A percentile compares a stretch with the other conserved stretches of the same genome.
Conservation (phyloP, 108 stramenopile genomes). For the Cyclostephanos tholiformis region DNA sequence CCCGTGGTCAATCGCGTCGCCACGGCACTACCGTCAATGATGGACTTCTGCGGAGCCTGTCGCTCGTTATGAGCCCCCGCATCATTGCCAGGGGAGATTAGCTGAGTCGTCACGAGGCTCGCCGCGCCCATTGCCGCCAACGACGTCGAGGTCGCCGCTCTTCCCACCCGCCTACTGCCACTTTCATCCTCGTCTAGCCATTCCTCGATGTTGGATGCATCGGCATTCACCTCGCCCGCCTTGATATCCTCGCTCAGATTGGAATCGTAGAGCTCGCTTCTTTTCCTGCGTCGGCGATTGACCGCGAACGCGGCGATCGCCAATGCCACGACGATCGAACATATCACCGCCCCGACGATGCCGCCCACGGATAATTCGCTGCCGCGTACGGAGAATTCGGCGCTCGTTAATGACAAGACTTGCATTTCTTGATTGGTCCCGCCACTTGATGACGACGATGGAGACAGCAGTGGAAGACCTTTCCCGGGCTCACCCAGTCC, state of each 20-base stretch:
- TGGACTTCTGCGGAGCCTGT: not conserved
- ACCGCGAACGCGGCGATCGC: not conserved
- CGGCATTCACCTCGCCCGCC: slow-evolving; percentile 8
- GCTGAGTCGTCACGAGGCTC: not conserved
- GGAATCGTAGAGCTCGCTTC: not conserved
- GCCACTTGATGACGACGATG: not conserved
- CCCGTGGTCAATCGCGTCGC: slow-evolving; percentile 30
- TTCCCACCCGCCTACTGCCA: no score
- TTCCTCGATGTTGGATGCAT: not conserved
- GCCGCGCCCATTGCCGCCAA: slow-evolving; percentile 10
- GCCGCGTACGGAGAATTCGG: no score
- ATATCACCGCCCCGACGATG: not conserved
- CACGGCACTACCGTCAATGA: slow-evolving; percentile 22
- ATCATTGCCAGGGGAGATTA: not conserved
- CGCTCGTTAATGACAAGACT: not conserved
- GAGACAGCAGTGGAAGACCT: not conserved
- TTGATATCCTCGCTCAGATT: slow-evolving; percentile 2
- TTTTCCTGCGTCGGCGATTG: not conserved
- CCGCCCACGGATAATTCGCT: not conserved
- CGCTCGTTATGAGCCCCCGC: not conserved
- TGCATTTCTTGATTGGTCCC: slow-evolving; percentile 3
- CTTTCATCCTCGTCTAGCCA: slow-evolving; percentile 5
- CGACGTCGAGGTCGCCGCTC: not conserved
- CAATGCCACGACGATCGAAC: not conserved
- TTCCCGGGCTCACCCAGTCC: slow-evolving; percentile 22